Conservation (phyloP, 1,284 basidiomycete genomes). For the Inonotus obliquus region DNA sequence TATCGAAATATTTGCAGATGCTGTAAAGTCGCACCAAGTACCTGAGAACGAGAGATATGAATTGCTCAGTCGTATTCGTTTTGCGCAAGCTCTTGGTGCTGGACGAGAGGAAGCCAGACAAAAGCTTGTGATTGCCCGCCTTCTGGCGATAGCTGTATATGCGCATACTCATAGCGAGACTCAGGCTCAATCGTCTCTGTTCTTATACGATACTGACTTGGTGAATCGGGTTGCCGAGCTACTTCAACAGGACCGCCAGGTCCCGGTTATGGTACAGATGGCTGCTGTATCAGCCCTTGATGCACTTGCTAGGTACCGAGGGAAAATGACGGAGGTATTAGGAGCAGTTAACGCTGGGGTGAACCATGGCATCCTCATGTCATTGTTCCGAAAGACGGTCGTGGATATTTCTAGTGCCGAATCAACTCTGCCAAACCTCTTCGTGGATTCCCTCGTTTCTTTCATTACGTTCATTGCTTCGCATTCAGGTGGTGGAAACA, state of each 20-base stretch:
- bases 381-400: slow-evolving; percentile 77
- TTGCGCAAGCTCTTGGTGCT: slow-evolving; percentile 63
- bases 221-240: slow-evolving; percentile 87
- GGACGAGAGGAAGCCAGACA: slow-evolving; percentile 62
- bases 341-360: slow-evolving; percentile 92
- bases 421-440: slow-evolving; percentile 69
- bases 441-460: slow-evolving; percentile 82
- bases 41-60: slow-evolving; percentile 87
- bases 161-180: slow-evolving; percentile 80
- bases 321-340: slow-evolving; percentile 82
- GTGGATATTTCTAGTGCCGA: slow-evolving; percentile 62
- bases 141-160: slow-evolving; percentile 88
- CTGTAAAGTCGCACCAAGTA: slow-evolving; percentile 67
- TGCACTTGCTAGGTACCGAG: slow-evolving; percentile 82
- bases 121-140: slow-evolving; percentile 77
- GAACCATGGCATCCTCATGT: slow-evolving; percentile 93
- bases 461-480: slow-evolving; percentile 88
- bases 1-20: slow-evolving; percentile 74
- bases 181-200: slow-evolving; percentile 76
- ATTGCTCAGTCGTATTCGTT: slow-evolving; percentile 82
- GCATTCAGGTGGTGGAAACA: slow-evolving; percentile 80
- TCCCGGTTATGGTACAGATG: slow-evolving; percentile 70
- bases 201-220: slow-evolving; percentile 92
- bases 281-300: slow-evolving; percentile 88
- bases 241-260: slow-evolving; percentile 69